phyloP scores from a whole-genome alignment of 2,329 filamentous ascomycete species.

The Calonectria fujianensis region DNA sequence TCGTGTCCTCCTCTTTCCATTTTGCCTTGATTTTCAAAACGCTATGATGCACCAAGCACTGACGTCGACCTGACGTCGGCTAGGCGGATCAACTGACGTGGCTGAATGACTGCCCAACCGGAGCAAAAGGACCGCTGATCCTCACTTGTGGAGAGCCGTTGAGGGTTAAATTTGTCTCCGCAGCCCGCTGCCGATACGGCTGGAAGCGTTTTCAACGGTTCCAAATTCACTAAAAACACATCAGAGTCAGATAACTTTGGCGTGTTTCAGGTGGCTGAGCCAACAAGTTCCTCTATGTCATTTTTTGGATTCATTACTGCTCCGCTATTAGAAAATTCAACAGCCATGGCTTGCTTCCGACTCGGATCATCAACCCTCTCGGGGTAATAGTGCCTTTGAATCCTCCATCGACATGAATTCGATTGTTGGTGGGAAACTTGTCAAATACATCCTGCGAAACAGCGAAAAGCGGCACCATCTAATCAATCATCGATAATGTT shows the following conservation, averaged over 20 bases:
- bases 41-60: neutral
- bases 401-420: neutral
- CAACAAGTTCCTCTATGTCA: neutral
- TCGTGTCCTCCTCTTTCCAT: neutral
- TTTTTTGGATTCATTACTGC: no score
- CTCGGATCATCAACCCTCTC: neutral
- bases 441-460: neutral
- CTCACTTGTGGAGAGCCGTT: neutral
- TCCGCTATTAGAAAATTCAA: neutral
- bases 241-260: neutral
- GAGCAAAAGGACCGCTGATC: conserved; percentile 15
- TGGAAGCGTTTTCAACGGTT: no score
- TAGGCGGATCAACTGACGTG: neutral
- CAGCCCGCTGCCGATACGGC: neutral
- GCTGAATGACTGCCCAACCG: neutral
- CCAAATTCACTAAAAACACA: neutral
- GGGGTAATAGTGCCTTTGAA: neutral
- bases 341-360: neutral
- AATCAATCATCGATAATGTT: neutral
- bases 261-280: conserved; percentile 2
- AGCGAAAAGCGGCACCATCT: neutral
- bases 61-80: no score
- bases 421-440: neutral
- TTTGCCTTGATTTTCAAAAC: neutral
- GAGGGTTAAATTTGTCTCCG: neutral